Conservation (phyloP, 2,329 filamentous ascomycete genomes). For the Pyricularia pennisetigena region DNA sequence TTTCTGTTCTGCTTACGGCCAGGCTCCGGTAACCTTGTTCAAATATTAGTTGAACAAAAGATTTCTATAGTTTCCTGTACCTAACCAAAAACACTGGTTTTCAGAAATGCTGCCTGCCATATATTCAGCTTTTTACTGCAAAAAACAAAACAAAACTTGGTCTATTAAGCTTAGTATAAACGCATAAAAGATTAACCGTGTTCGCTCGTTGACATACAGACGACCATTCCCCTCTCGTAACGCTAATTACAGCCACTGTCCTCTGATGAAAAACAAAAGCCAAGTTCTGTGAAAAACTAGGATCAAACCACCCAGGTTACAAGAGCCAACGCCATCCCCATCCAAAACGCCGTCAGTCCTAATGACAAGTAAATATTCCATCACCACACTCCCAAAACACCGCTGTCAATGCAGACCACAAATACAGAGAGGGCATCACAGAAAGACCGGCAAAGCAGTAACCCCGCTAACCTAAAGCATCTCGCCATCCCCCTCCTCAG, state of each 20-base stretch:
- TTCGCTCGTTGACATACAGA: background rate
- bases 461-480: constrained; percentile 22
- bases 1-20: background rate
- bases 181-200: background rate
- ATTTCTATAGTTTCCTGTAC: background rate
- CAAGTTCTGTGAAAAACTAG: background rate
- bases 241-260: background rate
- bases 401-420: background rate
- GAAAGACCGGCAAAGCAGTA: background rate
- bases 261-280: background rate
- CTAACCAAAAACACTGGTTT: background rate
- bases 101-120: background rate
- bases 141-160: background rate
- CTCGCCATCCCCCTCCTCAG: constrained; percentile 45
- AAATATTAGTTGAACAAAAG: background rate
- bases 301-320: background rate
- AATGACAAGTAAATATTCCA: background rate
- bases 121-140: background rate
- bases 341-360: background rate
- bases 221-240: background rate
- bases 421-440: background rate
- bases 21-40: background rate
- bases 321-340: background rate
- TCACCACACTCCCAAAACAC: background rate
- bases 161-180: background rate